These are phyloP conservation scores for Vickermania ingenoplastis DNA, from an alignment of 208 protist genomes.

Conservation along the genomic window DNA sequence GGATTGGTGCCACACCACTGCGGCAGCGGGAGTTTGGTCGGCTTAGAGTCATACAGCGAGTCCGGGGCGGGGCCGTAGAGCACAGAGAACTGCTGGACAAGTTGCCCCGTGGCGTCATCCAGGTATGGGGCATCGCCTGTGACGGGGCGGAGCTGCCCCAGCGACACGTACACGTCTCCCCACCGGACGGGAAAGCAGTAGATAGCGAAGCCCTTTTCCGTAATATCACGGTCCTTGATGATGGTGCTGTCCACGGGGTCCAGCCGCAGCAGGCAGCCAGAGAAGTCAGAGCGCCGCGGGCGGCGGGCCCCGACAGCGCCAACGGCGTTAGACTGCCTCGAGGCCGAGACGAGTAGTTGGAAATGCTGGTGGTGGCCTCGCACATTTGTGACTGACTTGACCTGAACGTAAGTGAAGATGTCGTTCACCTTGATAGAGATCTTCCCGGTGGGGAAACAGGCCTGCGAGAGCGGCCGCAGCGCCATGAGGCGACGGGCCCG, in stretches of 20 bases:
- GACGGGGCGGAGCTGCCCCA: constrained; percentile 6
- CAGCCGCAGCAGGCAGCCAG: constrained; percentile 24
- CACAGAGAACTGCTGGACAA: constrained; percentile 28
- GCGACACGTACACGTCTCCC: constrained; percentile 15
- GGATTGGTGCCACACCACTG: constrained; percentile 27
- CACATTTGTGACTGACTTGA: constrained; percentile 7
- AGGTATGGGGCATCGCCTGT: neutral
- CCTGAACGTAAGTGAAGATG: constrained; percentile 7
- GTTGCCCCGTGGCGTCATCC: constrained; percentile 1
- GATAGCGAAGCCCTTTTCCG: constrained; percentile 38
- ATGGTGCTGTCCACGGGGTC: constrained; percentile 7
- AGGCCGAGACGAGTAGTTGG: constrained; percentile 20
- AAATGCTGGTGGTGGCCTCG: constrained; percentile 2
- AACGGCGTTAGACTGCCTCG: constrained; percentile 19
- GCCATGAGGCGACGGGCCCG: neutral
- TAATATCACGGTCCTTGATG: constrained; percentile 32
- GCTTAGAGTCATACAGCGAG: constrained; percentile 16
- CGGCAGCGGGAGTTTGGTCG: constrained; percentile 27
- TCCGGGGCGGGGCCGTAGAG: constrained; percentile 17
- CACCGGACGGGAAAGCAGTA: constrained; percentile 26
- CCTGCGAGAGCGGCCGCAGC: neutral
- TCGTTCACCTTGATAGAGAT: constrained; percentile 18
- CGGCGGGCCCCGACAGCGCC: constrained; percentile 6
- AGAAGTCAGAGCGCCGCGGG: constrained; percentile 24
- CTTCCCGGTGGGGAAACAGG: neutral